A percentile compares a stretch with the other conserved stretches of the same genome.
These are phyloP conservation scores for Alternaria sp. DNA, from an alignment of 2,329 filamentous ascomycete species.

Conservation along the genomic window DNA sequence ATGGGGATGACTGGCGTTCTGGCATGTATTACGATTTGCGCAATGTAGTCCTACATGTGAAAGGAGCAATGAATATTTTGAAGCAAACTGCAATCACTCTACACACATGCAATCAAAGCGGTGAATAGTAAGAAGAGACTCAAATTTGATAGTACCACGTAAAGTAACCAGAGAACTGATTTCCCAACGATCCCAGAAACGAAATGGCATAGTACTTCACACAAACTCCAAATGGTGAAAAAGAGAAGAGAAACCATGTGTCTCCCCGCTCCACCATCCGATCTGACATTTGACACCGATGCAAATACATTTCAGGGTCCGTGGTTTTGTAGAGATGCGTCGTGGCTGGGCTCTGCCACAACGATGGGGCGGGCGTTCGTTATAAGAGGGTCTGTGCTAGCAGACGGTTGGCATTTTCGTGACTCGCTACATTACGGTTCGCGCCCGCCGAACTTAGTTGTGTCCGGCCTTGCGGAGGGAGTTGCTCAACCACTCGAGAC, in stretches of 20 bases:
- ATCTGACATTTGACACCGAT: conserved; percentile 44
- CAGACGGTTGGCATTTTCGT: conserved; percentile 42
- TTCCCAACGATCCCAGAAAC: conserved; percentile 48
- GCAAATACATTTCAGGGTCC: conserved; percentile 43
- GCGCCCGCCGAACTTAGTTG: conserved; percentile 47
- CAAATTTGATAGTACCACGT: conserved; percentile 51
- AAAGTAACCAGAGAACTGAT: conserved; percentile 49
- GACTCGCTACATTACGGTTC: conserved; percentile 33
- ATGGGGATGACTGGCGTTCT: conserved; percentile 15
- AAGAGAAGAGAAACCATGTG: conserved; percentile 32
- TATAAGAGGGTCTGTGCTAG: conserved; percentile 32
- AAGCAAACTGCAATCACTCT: neutral
- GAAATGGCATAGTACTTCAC: conserved; percentile 45
- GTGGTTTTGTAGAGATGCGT: conserved; percentile 24
- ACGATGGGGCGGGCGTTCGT: conserved; percentile 34
- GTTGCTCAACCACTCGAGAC: conserved; percentile 74
- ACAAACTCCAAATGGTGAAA: conserved; percentile 50
- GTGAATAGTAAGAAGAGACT: conserved; percentile 46
- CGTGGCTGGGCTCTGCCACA: conserved; percentile 24
- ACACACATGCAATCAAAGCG: conserved; percentile 22
- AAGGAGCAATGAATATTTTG: conserved; percentile 12
- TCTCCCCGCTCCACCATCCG: conserved; percentile 49
- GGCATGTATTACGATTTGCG: conserved; percentile 15
- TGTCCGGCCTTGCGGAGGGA: conserved; percentile 63
- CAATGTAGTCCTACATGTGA: conserved; percentile 8